These are phyloP conservation scores for Hypoxylon sp. DNA, from an alignment of 2,329 filamentous ascomycete genomes.

Conservation along the genomic window DNA sequence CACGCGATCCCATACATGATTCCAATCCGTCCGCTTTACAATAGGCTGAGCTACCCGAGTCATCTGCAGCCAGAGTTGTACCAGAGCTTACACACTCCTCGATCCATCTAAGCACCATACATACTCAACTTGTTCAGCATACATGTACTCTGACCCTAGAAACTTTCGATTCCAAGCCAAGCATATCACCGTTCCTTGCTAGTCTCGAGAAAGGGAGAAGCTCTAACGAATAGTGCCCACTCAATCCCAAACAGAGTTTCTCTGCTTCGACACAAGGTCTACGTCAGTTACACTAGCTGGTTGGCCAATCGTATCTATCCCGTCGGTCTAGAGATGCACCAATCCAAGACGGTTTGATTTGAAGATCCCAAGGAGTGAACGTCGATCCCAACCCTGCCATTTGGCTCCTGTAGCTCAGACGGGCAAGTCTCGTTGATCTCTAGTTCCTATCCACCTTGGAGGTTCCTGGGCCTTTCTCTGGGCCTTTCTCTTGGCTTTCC, in stretches of 20 bases:
- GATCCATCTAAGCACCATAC: slow-evolving; percentile 36
- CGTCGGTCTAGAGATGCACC: slow-evolving; percentile 41
- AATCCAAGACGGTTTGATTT: slow-evolving; percentile 44
- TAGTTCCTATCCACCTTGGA: slow-evolving; percentile 31
- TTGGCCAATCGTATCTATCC: slow-evolving; percentile 44
- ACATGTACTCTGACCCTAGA: slow-evolving; percentile 32
- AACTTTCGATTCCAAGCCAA: slow-evolving; percentile 29
- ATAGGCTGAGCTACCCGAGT: slow-evolving; percentile 50
- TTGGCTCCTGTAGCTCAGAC: slow-evolving; percentile 35
- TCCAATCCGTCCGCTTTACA: slow-evolving; percentile 35
- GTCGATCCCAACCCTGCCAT: slow-evolving; percentile 48
- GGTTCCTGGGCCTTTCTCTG: slow-evolving; percentile 15
- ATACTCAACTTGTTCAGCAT: slow-evolving; percentile 12
- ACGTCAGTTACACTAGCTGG: slow-evolving; percentile 41
- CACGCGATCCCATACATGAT: slow-evolving; percentile 51
- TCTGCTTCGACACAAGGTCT: slow-evolving; percentile 39
- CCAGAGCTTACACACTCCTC: slow-evolving; percentile 40
- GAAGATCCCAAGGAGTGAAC: slow-evolving; percentile 46
- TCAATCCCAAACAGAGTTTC: slow-evolving; percentile 38
- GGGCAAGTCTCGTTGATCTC: slow-evolving; percentile 42
- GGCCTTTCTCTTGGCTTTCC: slow-evolving; percentile 35
- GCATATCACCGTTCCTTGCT: slow-evolving; percentile 26
- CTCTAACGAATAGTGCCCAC: slow-evolving; percentile 28
- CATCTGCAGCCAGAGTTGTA: slow-evolving; percentile 47
- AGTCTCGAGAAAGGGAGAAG: slow-evolving; percentile 33